A percentile compares a stretch with the other conserved stretches of the same genome.
Conservation (phyloP, 768 basidiomycete species). For the Leccinum obscurum region DNA sequence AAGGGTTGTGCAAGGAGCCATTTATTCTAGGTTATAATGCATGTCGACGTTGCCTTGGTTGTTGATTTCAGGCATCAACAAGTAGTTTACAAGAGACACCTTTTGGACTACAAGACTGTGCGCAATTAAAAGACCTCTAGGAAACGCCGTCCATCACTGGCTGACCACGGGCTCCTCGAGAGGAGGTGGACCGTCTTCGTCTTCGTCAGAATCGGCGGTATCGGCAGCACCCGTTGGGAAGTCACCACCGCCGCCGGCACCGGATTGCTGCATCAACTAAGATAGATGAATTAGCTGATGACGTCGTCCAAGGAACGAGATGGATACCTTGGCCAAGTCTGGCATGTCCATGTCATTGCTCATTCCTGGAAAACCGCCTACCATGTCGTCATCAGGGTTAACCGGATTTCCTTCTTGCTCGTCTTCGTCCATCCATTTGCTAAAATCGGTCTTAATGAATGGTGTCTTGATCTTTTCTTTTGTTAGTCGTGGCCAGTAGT, state of each 20-base stretch:
- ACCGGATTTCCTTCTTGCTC: conserved; percentile 73
- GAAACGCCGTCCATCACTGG: conserved; percentile 3
- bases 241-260: conserved; percentile 7
- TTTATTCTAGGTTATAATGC: not conserved
- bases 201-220: conserved; percentile 37
- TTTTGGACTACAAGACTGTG: conserved; percentile 2
- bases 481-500: conserved; percentile 92
- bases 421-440: conserved; percentile 96
- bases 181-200: conserved; percentile 75
- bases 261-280: conserved; percentile 44
- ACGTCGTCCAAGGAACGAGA: conserved; percentile 5
- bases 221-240: conserved; percentile 18
- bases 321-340: conserved; percentile 61
- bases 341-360: conserved; percentile 49
- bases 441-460: conserved; percentile 93
- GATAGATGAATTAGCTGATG: conserved; percentile 8
- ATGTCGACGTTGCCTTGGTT: not conserved
- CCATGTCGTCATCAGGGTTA: conserved; percentile 36
- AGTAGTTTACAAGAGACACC: conserved; percentile 19
- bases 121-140: not conserved
- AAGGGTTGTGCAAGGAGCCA: not conserved
- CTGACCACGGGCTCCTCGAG: conserved; percentile 66
- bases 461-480: conserved; percentile 80
- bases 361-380: conserved; percentile 42
- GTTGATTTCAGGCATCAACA: conserved; percentile 1